A percentile compares a stretch with the other conserved stretches of the same genome.
phyloP scores from a whole-genome alignment of 1,139 yeast genomes.

The Yamadazyma friedrichii region DNA sequence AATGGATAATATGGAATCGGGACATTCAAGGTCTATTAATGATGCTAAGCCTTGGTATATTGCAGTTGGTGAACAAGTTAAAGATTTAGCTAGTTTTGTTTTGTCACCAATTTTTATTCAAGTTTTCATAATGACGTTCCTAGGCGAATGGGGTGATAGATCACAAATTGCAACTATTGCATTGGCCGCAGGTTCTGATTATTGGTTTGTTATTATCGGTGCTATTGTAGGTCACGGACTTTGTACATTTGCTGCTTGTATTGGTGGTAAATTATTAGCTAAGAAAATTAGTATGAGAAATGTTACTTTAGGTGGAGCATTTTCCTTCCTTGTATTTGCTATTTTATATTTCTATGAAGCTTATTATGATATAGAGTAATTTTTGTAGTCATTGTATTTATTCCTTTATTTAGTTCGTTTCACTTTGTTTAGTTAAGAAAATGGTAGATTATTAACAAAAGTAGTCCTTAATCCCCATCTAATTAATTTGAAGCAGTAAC shows the following conservation, averaged over 20 bases:
- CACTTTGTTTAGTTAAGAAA: background rate
- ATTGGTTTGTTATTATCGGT: conserved; percentile 86
- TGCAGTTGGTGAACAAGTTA: conserved; percentile 32
- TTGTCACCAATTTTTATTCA: conserved; percentile 92
- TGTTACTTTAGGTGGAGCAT: conserved; percentile 88
- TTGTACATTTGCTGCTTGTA: conserved; percentile 91
- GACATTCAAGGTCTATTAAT: conserved; percentile 20
- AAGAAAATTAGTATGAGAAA: conserved; percentile 87
- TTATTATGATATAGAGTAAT: conserved; percentile 27
- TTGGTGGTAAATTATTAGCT: conserved; percentile 91
- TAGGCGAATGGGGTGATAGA: conserved; percentile 99
- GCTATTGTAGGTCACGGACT: conserved; percentile 86
- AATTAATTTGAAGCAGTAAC: too few relatives aligned
- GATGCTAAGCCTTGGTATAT: conserved; percentile 23
- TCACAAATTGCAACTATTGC: conserved; percentile 98
- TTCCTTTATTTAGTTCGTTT: background rate
- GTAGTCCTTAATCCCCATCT: background rate
- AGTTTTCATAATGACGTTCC: conserved; percentile 91
- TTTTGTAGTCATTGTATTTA: background rate
- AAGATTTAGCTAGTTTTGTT: conserved; percentile 57
- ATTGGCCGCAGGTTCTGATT: conserved; percentile 96
- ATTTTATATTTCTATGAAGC: conserved; percentile 77
- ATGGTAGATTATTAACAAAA: background rate
- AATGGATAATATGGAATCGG: conserved; percentile 58
- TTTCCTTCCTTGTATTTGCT: conserved; percentile 81